Conservation (phyloP, 208 protist species). For the Phytomonas francai region DNA sequence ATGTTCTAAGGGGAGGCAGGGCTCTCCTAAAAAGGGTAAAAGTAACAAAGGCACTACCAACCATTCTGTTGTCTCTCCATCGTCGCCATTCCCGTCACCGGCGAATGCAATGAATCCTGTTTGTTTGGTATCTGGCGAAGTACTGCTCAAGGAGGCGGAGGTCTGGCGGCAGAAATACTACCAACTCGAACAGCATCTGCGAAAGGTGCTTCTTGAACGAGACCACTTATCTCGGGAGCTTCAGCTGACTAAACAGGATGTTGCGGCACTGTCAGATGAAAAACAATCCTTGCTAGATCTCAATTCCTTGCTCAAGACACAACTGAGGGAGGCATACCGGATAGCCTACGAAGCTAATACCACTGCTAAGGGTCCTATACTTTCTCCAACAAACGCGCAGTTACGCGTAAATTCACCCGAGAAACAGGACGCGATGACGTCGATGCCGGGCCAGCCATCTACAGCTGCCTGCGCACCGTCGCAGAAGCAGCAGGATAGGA, state of each 20-base stretch:
- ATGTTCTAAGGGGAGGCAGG: not conserved
- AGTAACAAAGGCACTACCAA: not conserved
- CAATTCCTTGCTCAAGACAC: constrained; percentile 80
- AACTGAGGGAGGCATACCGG: constrained; percentile 73
- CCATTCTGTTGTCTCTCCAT: constrained; percentile 10
- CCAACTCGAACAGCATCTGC: constrained; percentile 71
- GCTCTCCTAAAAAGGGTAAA: not conserved
- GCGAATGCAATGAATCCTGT: not conserved
- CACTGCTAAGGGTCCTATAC: not conserved
- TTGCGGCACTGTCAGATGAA: constrained; percentile 39
- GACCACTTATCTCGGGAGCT: constrained; percentile 49
- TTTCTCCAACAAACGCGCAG: not conserved
- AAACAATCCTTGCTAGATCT: constrained; percentile 77
- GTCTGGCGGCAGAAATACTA: constrained; percentile 66
- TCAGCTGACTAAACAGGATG: constrained; percentile 33
- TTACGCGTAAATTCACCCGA: not conserved
- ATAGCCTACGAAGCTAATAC: constrained; percentile 10
- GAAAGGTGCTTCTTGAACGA: constrained; percentile 50
- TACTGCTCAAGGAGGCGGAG: constrained; percentile 54
- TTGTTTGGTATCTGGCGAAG: not conserved
- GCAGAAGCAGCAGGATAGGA: not conserved
- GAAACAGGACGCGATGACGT: not conserved
- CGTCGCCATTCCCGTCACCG: constrained; percentile 7
- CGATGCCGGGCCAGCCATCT: not conserved
- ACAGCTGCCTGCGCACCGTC: not conserved